Percentiles rank a stretch among this genome's conserved stretches.
Evolutionary conservation across 2,329 filamentous ascomycete species (phyloP).

Genomic region (Cercospora berteroae): DNA sequence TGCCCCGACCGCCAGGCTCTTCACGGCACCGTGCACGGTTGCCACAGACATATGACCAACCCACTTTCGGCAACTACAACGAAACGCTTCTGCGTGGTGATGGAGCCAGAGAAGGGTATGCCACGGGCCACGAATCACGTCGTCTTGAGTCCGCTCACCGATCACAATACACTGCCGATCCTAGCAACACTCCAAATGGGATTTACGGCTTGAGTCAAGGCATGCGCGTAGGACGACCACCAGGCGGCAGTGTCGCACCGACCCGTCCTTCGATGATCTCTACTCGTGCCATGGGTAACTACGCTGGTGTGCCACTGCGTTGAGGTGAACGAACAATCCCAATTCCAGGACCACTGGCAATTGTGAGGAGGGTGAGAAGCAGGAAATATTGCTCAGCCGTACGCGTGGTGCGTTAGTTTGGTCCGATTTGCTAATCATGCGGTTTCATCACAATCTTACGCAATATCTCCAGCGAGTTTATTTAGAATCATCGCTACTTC

Average conservation of each 20-base stretch:
- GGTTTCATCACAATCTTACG: neutral
- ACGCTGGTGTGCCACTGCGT: constrained; percentile 7
- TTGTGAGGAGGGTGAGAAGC: neutral
- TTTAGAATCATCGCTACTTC: neutral
- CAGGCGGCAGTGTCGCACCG: neutral
- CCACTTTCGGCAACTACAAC: constrained; percentile 15
- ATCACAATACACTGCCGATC: constrained; percentile 2
- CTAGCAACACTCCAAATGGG: neutral
- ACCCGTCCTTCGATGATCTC: constrained; percentile 5
- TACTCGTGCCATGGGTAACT: constrained; percentile 3
- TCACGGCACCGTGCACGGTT: constrained; percentile 11
- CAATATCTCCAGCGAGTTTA: neutral
- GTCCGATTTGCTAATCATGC: neutral
- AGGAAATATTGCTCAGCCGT: neutral
- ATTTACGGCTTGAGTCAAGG: constrained; percentile 8
- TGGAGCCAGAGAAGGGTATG: neutral
- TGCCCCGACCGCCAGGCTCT: neutral
- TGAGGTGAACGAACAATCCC: neutral
- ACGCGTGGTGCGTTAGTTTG: neutral
- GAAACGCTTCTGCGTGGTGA: constrained; percentile 5
- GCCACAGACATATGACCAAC: constrained; percentile 6
- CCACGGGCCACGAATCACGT: neutral
- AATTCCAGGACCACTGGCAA: neutral
- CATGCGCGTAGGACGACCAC: constrained; percentile 12
- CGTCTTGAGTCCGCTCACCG: constrained; percentile 2